Base-by-base conservation (phyloP, 495 filamentous ascomycete species). In the Terfezia claveryi region DNA sequence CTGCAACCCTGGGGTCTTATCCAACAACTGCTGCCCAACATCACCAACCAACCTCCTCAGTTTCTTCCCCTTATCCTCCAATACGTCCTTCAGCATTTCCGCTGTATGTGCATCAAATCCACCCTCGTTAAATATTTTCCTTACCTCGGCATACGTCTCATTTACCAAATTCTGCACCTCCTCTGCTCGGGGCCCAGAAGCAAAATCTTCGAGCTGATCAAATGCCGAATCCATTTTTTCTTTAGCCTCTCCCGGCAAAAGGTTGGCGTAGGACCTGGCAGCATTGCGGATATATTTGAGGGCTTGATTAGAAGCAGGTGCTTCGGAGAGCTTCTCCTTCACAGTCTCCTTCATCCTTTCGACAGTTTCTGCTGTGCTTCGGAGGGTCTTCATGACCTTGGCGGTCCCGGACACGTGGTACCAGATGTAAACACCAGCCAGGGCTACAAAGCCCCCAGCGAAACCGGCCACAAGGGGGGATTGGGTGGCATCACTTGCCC, bases 1-100 rank as follows among this genome's bases (percentile, higher is more conserved):
- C 68, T 81, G 80, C 10, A 83, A 58, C 59, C 78, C 59, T 1
- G 81, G 80, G 58, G 83, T 80, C 57, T 80, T 79, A 51, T 80
- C 69, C 38, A 82, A 62, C 36, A 83, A 72, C 53, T 81, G 71
- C 38, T 70, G 66, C 17, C 72, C 69, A 0, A 77, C 73, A 58
- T 77, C 74, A 12, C 71, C 73, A 6, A 76, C 72, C 14, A 83
- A 66, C 11, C 71, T 71, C 16, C 70, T 71, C 1, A 82, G 58
- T 38, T 72, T 67, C 37, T 68, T 67, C 2, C 71, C 55, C 37
- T 78, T 64, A 44, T 76, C 77, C 8, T 76, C 65, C 10, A 83
- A 59, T 11, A 79, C 68, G 0, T 74, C 67, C 63, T 73, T 75
- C 1, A 72, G 66, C 60, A 76, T 70, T 27, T 65, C 63, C 0